phyloP scores from a whole-genome alignment of 768 basidiomycete genomes.

The Leucosporidium scottii region DNA sequence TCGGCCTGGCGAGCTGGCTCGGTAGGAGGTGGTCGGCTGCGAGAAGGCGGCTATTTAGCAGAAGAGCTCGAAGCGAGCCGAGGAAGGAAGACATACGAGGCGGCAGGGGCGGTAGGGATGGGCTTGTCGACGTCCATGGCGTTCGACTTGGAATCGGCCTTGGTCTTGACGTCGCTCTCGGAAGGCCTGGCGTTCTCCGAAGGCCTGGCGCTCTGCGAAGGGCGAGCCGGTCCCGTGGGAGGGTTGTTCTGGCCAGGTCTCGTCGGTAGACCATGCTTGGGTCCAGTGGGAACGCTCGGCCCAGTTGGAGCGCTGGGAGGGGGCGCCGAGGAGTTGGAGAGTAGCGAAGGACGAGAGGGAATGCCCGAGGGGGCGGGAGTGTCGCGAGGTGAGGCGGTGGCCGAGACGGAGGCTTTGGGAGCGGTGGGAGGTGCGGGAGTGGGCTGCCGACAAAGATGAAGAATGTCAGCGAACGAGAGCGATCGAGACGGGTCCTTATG shows the following conservation, averaged over 20 bases:
- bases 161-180: conserved; percentile 5
- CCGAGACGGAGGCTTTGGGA: no score
- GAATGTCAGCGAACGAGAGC: no score
- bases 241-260: neutral
- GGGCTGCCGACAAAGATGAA: neutral
- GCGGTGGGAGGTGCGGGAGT: neutral
- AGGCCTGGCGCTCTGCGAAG: neutral
- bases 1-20: neutral
- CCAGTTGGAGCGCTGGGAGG: neutral
- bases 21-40: neutral
- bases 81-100: neutral
- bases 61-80: neutral
- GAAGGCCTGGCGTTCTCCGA: neutral
- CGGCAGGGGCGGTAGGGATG: neutral
- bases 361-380: neutral
- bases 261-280: conserved; percentile 5
- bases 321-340: neutral
- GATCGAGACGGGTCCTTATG: neutral
- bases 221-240: neutral
- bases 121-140: conserved; percentile 4
- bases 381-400: no score
- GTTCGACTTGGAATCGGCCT: neutral
- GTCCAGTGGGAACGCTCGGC: conserved; percentile 6
- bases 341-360: neutral
- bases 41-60: no score